Percentiles rank a stretch among this genome's conserved stretches.
phyloP scores from a whole-genome alignment of 2,329 filamentous ascomycete genomes.

The Decorospora gaudefroyi region DNA sequence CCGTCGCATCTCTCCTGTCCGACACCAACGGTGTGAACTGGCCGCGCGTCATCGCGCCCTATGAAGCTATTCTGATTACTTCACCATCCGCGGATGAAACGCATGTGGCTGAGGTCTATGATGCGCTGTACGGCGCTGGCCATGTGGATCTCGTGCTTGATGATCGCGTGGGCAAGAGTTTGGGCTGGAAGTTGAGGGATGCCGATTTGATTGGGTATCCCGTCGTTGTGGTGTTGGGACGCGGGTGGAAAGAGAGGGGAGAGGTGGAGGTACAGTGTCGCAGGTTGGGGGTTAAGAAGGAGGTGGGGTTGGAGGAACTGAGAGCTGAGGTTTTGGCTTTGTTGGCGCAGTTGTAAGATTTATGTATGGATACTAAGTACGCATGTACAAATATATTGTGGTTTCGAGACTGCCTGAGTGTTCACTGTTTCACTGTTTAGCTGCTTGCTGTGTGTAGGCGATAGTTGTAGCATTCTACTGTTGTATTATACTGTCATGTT shows the following conservation, averaged over 20 bases:
- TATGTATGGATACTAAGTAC: not conserved
- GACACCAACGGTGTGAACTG: constrained; percentile 77
- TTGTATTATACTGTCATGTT: too few relatives aligned
- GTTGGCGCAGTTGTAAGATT: constrained; percentile 24
- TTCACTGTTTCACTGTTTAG: too few relatives aligned
- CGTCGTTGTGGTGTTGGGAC: constrained; percentile 75
- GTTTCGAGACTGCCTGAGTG: too few relatives aligned
- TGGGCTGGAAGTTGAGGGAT: constrained; percentile 88
- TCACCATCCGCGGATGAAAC: constrained; percentile 51
- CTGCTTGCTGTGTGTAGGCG: not conserved
- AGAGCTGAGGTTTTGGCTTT: constrained; percentile 47
- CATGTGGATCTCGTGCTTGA: constrained; percentile 44
- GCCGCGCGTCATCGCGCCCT: constrained; percentile 86
- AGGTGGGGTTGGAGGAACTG: constrained; percentile 59
- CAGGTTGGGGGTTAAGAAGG: constrained; percentile 64
- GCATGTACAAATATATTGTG: not conserved
- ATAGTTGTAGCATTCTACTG: too few relatives aligned
- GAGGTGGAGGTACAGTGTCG: constrained; percentile 79
- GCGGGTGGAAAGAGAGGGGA: constrained; percentile 38
- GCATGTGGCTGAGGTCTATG: constrained; percentile 65
- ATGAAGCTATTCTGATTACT: constrained; percentile 71
- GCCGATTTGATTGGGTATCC: constrained; percentile 90
- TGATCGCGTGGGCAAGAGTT: constrained; percentile 56
- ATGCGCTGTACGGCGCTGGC: constrained; percentile 53
- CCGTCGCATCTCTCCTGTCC: constrained; percentile 75